These are phyloP conservation scores for Kockovaella imperatae DNA, from an alignment of 768 basidiomycete genomes.

Conservation along the genomic window DNA sequence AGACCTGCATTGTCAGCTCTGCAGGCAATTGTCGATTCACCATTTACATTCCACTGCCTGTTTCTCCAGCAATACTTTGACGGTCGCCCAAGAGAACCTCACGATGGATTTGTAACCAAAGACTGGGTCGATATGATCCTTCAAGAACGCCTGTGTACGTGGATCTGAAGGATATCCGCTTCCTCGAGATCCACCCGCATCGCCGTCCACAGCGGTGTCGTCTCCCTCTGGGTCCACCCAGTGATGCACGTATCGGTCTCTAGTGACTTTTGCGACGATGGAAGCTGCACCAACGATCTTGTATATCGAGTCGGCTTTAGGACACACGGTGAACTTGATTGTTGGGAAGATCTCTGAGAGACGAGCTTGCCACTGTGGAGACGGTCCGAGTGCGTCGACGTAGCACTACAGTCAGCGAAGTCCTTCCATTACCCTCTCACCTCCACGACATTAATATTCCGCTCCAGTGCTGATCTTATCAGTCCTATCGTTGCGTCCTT, in stretches of 20 bases:
- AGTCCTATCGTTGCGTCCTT: conserved; percentile 83
- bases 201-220: conserved; percentile 7
- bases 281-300: conserved; percentile 96
- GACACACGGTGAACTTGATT: conserved; percentile 77
- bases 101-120: conserved; percentile 88
- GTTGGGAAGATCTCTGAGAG: conserved; percentile 73
- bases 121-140: conserved; percentile 64
- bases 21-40: conserved; percentile 46
- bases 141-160: conserved; percentile 81
- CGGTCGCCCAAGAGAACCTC: conserved; percentile 92
- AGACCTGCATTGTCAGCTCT: background rate
- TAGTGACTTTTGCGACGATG: conserved; percentile 91
- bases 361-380: conserved; percentile 74
- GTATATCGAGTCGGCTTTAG: conserved; percentile 91
- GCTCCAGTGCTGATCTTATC: conserved; percentile 74
- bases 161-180: conserved; percentile 97
- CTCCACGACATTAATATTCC: conserved; percentile 70
- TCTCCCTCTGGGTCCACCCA: conserved; percentile 53
- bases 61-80: conserved; percentile 75
- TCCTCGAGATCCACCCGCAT: conserved; percentile 49
- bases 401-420: conserved; percentile 17
- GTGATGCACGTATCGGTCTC: conserved; percentile 77
- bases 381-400: conserved; percentile 88
- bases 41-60: conserved; percentile 71
- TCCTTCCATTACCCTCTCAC: too few relatives aligned